Conservation (phyloP, 2,329 filamentous ascomycete genomes). For the Pseudogymnoascus sp. region DNA sequence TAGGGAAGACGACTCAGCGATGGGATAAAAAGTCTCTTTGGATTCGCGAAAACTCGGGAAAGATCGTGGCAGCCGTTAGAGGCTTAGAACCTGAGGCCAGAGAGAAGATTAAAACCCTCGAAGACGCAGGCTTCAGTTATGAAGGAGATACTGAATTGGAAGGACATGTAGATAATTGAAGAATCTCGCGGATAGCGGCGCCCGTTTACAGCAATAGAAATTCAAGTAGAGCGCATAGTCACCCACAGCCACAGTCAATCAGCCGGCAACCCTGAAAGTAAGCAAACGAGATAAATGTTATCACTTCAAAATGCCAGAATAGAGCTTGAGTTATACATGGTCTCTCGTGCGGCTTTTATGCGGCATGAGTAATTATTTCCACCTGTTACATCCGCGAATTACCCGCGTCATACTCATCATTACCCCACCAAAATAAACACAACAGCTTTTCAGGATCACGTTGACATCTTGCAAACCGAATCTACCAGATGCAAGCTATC, state of each 20-base stretch:
- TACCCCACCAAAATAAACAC: not conserved
- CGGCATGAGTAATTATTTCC: too few species aligned
- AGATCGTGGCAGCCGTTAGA: not conserved
- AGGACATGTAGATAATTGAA: not conserved
- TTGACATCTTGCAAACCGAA: not conserved
- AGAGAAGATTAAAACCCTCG: slow-evolving; percentile 60
- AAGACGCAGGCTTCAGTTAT: slow-evolving; percentile 58
- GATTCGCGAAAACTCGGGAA: not conserved
- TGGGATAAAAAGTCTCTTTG: not conserved
- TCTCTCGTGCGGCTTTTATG: too few species aligned
- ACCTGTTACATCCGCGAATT: not conserved
- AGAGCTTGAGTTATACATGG: too few species aligned
- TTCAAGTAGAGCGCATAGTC: too few species aligned
- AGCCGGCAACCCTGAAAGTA: too few species aligned
- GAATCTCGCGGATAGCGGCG: too few species aligned
- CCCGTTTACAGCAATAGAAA: too few species aligned
- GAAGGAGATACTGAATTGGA: slow-evolving; percentile 46
- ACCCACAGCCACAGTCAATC: too few species aligned
- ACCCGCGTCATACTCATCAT: not conserved
- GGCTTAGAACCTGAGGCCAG: slow-evolving; percentile 48
- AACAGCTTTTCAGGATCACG: not conserved
- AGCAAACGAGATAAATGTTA: too few species aligned
- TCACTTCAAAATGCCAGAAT: too few species aligned
- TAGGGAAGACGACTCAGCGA: not conserved
- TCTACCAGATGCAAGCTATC: not conserved